A percentile compares a stretch with the other conserved stretches of the same genome.
phyloP scores from a whole-genome alignment of 148 eudicot species.

The Vaccinium vitisidaea region DNA sequence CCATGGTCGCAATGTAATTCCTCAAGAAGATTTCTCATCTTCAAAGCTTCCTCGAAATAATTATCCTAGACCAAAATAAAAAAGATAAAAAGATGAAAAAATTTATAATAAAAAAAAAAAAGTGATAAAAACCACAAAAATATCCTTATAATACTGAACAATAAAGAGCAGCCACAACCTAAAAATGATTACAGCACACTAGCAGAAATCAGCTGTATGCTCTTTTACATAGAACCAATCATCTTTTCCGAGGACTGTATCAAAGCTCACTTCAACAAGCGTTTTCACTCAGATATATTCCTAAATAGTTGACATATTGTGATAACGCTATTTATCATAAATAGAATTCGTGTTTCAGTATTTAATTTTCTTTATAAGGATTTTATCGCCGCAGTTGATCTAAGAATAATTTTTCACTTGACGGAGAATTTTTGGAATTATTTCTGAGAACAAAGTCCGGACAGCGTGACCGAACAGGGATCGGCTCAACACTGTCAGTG shows the following conservation, averaged over 20 bases:
- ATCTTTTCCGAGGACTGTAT: background rate
- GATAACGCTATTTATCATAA: too few relatives aligned
- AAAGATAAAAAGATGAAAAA: background rate
- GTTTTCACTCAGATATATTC: background rate
- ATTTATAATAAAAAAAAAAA: background rate
- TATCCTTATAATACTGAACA: background rate
- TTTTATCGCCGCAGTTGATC: too few relatives aligned
- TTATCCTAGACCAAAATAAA: slow-evolving; percentile 59
- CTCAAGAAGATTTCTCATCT: slow-evolving; percentile 98
- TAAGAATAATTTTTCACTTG: too few relatives aligned
- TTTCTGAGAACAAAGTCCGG: too few relatives aligned
- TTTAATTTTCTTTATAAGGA: too few relatives aligned
- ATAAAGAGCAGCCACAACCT: background rate
- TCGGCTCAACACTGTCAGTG: too few relatives aligned
- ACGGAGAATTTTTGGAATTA: too few relatives aligned
- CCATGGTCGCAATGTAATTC: slow-evolving; percentile 82
- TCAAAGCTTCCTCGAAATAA: slow-evolving; percentile 97
- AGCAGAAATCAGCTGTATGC: background rate
- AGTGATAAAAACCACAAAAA: background rate
- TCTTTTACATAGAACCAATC: background rate
- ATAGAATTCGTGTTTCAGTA: too few relatives aligned
- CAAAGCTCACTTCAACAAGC: background rate
- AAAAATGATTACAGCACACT: background rate
- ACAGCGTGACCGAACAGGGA: too few relatives aligned
- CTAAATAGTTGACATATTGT: background rate